These are phyloP conservation scores for Nowakowskiella sp. DNA, from an alignment of 192 early-diverging fungal species.

Conservation along the genomic window DNA sequence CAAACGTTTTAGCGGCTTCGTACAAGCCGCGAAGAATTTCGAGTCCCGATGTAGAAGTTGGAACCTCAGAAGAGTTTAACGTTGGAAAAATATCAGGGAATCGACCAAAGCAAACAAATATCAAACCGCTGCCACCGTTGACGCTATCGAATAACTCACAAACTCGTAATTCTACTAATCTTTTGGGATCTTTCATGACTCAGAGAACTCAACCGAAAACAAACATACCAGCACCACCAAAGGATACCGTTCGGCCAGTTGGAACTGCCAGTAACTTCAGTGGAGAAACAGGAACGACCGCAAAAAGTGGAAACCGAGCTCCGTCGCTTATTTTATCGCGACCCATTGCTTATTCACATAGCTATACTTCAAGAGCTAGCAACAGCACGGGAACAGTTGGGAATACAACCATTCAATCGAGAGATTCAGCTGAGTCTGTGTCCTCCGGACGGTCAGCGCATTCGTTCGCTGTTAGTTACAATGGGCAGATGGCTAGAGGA, in stretches of 20 bases:
- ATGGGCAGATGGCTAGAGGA: not conserved
- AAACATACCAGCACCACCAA: too few species aligned
- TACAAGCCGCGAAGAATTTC: conserved; percentile 11
- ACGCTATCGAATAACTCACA: not conserved
- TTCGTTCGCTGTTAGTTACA: not conserved
- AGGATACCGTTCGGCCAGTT: not conserved
- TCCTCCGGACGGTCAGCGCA: not conserved
- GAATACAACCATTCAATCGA: too few species aligned
- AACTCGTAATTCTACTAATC: too few species aligned
- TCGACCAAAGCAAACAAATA: not conserved
- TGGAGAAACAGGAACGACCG: not conserved
- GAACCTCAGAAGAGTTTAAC: conserved; percentile 16
- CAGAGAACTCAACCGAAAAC: too few species aligned
- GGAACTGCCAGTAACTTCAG: not conserved
- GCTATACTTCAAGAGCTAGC: not conserved
- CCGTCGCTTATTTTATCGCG: not conserved
- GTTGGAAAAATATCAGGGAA: not conserved
- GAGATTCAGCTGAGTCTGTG: not conserved
- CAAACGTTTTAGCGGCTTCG: conserved; percentile 3
- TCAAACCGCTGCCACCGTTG: not conserved
- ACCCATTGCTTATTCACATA: not conserved
- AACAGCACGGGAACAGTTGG: not conserved
- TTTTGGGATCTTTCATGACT: too few species aligned
- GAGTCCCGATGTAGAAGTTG: conserved; percentile 22
- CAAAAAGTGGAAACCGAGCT: not conserved